phyloP scores from a whole-genome alignment of 768 basidiomycete species.

The Naganishia onofrii region DNA sequence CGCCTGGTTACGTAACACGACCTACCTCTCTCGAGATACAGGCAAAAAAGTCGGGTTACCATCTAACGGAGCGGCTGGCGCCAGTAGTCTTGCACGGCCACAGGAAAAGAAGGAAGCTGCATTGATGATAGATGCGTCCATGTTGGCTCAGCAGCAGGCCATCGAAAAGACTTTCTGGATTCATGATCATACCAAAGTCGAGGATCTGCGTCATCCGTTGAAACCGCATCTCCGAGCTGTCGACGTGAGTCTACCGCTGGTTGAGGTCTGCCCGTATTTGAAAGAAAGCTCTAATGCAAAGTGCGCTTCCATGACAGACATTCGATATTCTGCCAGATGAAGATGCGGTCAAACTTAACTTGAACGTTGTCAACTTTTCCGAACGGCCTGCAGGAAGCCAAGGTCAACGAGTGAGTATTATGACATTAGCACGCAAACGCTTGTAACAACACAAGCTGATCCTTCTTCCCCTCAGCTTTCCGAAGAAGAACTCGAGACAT shows the following conservation, averaged over 20 bases:
- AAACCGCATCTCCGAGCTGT: conserved; percentile 39
- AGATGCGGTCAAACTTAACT: conserved; percentile 37
- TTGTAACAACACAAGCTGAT: conserved; percentile 30
- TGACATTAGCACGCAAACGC: background rate
- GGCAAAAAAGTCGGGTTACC: conserved; percentile 22
- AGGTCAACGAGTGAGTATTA: conserved; percentile 35
- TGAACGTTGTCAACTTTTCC: conserved; percentile 43
- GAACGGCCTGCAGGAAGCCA: conserved; percentile 44
- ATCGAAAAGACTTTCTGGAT: conserved; percentile 47
- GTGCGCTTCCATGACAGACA: conserved; percentile 24
- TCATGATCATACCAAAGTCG: conserved; percentile 30
- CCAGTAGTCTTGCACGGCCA: conserved; percentile 9
- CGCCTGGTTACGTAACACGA: conserved; percentile 87
- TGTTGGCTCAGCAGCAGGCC: conserved; percentile 46
- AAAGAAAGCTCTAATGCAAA: background rate
- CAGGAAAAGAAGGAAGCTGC: background rate
- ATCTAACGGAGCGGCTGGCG: background rate
- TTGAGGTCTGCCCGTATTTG: too few species aligned
- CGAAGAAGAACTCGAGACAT: conserved; percentile 36
- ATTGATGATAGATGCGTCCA: conserved; percentile 41
- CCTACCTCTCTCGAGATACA: conserved; percentile 61
- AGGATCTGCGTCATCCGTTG: conserved; percentile 36
- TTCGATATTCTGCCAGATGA: conserved; percentile 48
- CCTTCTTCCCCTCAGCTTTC: conserved; percentile 33
- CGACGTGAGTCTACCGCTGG: conserved; percentile 34